Base-by-base conservation (phyloP, 148 eudicot genomes). In the Rhododendron kiyosumense region DNA sequence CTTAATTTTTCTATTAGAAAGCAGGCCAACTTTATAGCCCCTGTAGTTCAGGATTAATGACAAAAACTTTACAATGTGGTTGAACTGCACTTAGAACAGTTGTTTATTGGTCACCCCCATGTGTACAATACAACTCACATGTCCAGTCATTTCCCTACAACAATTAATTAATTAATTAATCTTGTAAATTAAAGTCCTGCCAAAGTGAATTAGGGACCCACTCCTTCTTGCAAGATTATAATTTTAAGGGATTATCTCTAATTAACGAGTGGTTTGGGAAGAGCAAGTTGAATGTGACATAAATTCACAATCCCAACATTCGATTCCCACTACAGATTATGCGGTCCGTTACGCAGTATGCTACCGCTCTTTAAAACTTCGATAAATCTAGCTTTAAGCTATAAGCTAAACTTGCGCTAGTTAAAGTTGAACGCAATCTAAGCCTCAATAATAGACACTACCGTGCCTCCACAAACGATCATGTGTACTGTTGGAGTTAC, bases 101-200 rank as follows among this genome's bases (percentile, higher is more conserved):
- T 54, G 22, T 13, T n/a, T 63, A 65, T 13, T 43, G 76, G 32
- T 24, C n/a, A 41, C 41, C 36, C 38, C 85, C 85, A 83, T 46
- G 85, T 69, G 78, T 4, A 83, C 85, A 83, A 69, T 10, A 83
- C 85, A 83, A 69, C 63, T 83, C 85, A 83, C 85, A 83, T 28
- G 61, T 17, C 78, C 76, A n/a, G 22, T 26, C 77, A 13, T 15
- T 26, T 24, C 75, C 75, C 75, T 30, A 30, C 36, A 12, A 28
- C 36, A 17, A 28, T 24, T 2, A 41, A 61, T 9, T 67, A 59
- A 71, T 22, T 18, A 36, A 63, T 32, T 32, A 22, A 32, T 61
- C 75, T 9, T 5, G n/a, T 24, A 34, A 81, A 81, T 18, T 54
- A 15, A 54, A 54, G 20, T 54, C 61, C 22, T 54, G 11, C 61